Conservation (phyloP, 2,329 filamentous ascomycete genomes). For the Ascochyta pisi region DNA sequence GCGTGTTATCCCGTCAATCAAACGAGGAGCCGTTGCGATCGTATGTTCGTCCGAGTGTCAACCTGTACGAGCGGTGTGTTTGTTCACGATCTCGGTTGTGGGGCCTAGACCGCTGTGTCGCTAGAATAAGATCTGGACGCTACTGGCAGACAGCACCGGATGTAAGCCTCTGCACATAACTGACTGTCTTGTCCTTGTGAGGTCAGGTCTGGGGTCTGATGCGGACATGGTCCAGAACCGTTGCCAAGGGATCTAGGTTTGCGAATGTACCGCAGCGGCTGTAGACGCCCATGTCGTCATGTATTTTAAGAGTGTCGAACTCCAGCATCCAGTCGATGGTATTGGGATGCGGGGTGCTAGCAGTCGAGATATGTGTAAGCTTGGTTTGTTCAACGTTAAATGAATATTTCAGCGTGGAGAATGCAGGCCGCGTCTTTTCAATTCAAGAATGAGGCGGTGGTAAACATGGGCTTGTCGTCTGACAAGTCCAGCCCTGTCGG, state of each 20-base stretch:
- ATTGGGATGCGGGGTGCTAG: neutral
- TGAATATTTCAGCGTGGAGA: neutral
- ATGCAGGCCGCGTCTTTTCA: neutral
- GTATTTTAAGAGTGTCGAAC: neutral
- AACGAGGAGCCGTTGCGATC: neutral
- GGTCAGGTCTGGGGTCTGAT: constrained; percentile 2
- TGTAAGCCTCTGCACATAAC: constrained; percentile 8
- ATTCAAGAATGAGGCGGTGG: neutral
- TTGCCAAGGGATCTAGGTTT: constrained; percentile 33
- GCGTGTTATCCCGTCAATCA: constrained; percentile 3
- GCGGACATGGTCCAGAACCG: constrained; percentile 28
- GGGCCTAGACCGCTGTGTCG: constrained; percentile 15
- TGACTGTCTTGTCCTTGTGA: constrained; percentile 1
- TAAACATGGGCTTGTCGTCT: constrained; percentile 1
- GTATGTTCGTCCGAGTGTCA: constrained; percentile 1
- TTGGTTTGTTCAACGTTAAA: neutral
- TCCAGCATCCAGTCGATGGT: neutral
- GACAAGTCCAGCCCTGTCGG: constrained; percentile 8
- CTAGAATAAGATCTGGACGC: constrained; percentile 9
- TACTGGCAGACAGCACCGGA: constrained; percentile 13
- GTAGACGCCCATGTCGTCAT: constrained; percentile 29
- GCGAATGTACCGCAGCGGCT: constrained; percentile 9
- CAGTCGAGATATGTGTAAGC: neutral
- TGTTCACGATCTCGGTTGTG: constrained; percentile 9
- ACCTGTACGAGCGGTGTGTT: constrained; percentile 1